These are phyloP conservation scores for Fonsecaea monophora DNA, from an alignment of 2,329 filamentous ascomycete species.

Conservation along the genomic window DNA sequence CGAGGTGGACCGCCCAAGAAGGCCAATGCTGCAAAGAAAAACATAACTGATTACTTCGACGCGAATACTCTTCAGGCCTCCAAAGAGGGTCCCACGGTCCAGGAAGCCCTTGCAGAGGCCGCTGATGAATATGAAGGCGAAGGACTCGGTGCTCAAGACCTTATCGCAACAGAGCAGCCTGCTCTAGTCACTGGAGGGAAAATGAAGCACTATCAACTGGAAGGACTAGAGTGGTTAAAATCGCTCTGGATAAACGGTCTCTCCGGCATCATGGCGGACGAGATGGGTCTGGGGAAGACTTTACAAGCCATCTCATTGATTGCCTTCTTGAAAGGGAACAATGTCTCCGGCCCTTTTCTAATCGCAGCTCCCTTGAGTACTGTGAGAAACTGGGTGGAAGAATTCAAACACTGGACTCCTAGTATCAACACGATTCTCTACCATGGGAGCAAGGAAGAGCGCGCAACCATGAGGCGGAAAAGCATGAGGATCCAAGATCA, in stretches of 20 bases:
- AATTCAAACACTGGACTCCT: constrained; percentile 90
- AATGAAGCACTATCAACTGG: constrained; percentile 93
- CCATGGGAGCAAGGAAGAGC: constrained; percentile 79
- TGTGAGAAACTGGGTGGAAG: constrained; percentile 92
- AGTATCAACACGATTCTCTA: constrained; percentile 88
- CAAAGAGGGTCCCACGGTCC: constrained; percentile 60
- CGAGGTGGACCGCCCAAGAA: constrained; percentile 33
- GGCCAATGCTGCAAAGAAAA: constrained; percentile 40
- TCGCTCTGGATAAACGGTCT: constrained; percentile 85
- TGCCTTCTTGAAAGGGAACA: constrained; percentile 84
- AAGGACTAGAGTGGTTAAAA: constrained; percentile 91
- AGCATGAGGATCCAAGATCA: constrained; percentile 72
- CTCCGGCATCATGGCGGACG: constrained; percentile 89
- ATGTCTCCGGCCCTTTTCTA: constrained; percentile 85
- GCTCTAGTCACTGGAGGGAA: constrained; percentile 82
- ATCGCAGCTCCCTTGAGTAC: constrained; percentile 92
- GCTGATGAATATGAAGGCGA: constrained; percentile 64
- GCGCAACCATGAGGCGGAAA: constrained; percentile 76
- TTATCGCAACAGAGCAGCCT: constrained; percentile 85
- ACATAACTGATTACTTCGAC: constrained; percentile 66
- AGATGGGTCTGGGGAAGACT: constrained; percentile 94
- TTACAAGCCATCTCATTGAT: constrained; percentile 89
- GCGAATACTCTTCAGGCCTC: constrained; percentile 64
- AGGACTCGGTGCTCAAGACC: constrained; percentile 69
- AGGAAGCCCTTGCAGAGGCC: constrained; percentile 65